phyloP scores from a whole-genome alignment of 371 early-diverging fungal genomes.

The Mortierella sp. region DNA sequence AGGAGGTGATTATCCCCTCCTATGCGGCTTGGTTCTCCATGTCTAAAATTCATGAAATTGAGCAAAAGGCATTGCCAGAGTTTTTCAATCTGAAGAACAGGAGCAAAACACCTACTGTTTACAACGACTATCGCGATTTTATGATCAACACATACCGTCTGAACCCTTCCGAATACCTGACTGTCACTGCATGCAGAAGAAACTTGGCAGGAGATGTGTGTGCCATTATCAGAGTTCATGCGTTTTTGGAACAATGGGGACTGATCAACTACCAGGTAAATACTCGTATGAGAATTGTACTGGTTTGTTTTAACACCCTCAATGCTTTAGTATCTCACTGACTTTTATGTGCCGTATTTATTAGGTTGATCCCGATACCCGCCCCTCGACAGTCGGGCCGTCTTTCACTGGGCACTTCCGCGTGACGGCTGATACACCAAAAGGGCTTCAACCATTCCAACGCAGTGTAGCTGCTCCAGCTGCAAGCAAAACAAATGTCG shows the following conservation, averaged over 20 bases:
- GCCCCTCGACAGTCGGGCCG: slow-evolving; percentile 94
- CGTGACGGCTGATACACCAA: slow-evolving; percentile 95
- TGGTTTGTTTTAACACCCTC: background rate
- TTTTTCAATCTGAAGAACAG: slow-evolving; percentile 94
- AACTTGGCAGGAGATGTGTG: slow-evolving; percentile 98
- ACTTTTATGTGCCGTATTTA: background rate
- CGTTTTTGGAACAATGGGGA: slow-evolving; percentile 99
- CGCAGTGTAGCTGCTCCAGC: slow-evolving; percentile 61
- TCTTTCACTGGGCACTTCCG: slow-evolving; percentile 97
- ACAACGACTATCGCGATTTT: slow-evolving; percentile 97
- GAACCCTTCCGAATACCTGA: slow-evolving; percentile 95
- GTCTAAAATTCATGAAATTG: slow-evolving; percentile 87
- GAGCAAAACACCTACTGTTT: slow-evolving; percentile 92
- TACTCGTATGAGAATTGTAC: background rate
- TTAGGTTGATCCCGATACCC: slow-evolving; percentile 90
- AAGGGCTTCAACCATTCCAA: slow-evolving; percentile 89
- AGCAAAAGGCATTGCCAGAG: slow-evolving; percentile 92
- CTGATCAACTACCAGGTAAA: slow-evolving; percentile 97
- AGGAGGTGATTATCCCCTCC: slow-evolving; percentile 83
- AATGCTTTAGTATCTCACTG: background rate
- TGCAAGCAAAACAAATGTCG: slow-evolving; percentile 14
- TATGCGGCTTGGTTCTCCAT: slow-evolving; percentile 97
- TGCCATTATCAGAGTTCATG: slow-evolving; percentile 97
- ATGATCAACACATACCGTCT: slow-evolving; percentile 97
- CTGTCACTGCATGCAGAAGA: slow-evolving; percentile 96